A percentile compares a stretch with the other conserved stretches of the same genome.
These are phyloP conservation scores for Hymenoscyphus repandus DNA, from an alignment of 2,329 filamentous ascomycete species.

Conservation along the genomic window DNA sequence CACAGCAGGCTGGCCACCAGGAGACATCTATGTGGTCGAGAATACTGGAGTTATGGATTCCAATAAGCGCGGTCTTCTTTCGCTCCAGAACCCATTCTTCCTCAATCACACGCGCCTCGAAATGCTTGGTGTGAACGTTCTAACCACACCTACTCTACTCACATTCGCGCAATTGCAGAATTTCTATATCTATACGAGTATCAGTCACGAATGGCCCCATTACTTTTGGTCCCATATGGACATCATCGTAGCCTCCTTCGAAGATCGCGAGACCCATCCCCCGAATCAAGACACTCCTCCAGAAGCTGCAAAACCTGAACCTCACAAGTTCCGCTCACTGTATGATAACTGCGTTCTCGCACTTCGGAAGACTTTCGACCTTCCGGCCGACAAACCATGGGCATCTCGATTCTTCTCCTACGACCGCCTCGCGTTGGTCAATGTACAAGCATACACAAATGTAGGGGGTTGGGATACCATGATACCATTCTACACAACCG, in stretches of 20 bases:
- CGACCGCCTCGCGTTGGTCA: constrained; percentile 52
- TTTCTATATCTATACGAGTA: constrained; percentile 43
- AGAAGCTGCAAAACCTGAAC: neutral
- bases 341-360: constrained; percentile 17
- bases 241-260: constrained; percentile 41
- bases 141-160: constrained; percentile 46
- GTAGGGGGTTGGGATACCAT: constrained; percentile 50
- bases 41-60: constrained; percentile 53
- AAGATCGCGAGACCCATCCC: constrained; percentile 20
- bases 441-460: constrained; percentile 39
- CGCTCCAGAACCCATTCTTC: constrained; percentile 51
- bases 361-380: constrained; percentile 7
- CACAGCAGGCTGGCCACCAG: constrained; percentile 52
- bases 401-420: constrained; percentile 52
- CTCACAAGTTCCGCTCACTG: constrained; percentile 10
- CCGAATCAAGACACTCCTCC: neutral
- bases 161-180: constrained; percentile 53
- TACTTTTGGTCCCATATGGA: constrained; percentile 58
- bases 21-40: constrained; percentile 53
- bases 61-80: constrained; percentile 43
- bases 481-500: constrained; percentile 53
- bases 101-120: constrained; percentile 46
- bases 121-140: constrained; percentile 46
- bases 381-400: constrained; percentile 34
- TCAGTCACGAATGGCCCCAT: constrained; percentile 39